These are phyloP conservation scores for Wickerhamiella sorbophila DNA, from an alignment of 805 yeast genomes.

Conservation along the genomic window DNA sequence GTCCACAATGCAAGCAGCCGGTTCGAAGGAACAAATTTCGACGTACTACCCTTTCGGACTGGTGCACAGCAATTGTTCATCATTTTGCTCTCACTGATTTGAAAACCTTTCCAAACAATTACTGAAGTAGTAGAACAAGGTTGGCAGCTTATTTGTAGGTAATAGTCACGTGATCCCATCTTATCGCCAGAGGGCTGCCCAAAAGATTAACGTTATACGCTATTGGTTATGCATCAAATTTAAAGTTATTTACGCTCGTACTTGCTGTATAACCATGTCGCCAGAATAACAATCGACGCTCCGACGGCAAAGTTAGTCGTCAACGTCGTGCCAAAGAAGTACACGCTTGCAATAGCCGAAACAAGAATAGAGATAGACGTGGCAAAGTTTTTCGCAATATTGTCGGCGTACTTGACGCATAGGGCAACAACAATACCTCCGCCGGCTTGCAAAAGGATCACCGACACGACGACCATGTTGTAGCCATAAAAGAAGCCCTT, in stretches of 20 bases:
- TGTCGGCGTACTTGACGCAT: constrained; percentile 31
- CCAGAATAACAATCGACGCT: constrained; percentile 24
- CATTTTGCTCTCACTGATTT: not conserved
- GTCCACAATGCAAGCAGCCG: constrained; percentile 10
- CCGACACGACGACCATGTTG: constrained; percentile 26
- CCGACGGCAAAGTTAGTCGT: constrained; percentile 26
- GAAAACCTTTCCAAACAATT: not conserved
- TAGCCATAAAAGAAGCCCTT: constrained; percentile 30
- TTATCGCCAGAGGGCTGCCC: too few relatives aligned
- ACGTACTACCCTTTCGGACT: constrained; percentile 20
- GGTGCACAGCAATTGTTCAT: constrained; percentile 22
- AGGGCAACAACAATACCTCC: constrained; percentile 31
- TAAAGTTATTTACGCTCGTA: constrained; percentile 8
- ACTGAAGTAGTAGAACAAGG: not conserved
- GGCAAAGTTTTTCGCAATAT: constrained; percentile 30
- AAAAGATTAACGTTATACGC: too few relatives aligned
- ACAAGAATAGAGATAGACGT: constrained; percentile 28
- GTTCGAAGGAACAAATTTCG: constrained; percentile 16
- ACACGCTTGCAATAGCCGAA: constrained; percentile 27
- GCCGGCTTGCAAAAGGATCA: constrained; percentile 28
- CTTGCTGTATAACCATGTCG: constrained; percentile 26
- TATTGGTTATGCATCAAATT: too few relatives aligned
- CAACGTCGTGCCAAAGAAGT: constrained; percentile 25
- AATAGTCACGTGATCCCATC: not conserved
- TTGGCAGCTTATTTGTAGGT: not conserved